Conservation (phyloP, 2,329 filamentous ascomycete species). For the Colletotrichum spaethianum region DNA sequence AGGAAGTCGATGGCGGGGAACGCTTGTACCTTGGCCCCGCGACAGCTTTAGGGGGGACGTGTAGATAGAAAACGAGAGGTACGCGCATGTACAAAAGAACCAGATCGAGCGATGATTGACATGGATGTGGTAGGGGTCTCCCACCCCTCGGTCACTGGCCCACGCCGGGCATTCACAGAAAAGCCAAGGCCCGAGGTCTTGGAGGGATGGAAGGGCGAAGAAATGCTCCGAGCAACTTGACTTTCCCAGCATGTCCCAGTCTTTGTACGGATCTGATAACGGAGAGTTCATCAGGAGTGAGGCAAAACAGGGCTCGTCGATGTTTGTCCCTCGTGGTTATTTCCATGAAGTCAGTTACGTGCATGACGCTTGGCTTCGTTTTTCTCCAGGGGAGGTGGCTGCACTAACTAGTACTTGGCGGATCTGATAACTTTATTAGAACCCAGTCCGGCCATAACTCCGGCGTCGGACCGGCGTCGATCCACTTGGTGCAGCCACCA, state of each 20-base stretch:
- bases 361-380: slow-evolving; percentile 1
- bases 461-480: slow-evolving; percentile 2
- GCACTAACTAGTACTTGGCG: slow-evolving; percentile 41
- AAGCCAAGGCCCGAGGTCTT: slow-evolving; percentile 15
- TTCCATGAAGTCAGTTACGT: not conserved
- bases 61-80: not conserved
- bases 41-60: slow-evolving; percentile 2
- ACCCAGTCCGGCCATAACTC: slow-evolving; percentile 22
- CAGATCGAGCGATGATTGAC: not conserved
- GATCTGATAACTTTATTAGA: slow-evolving; percentile 56
- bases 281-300: not conserved
- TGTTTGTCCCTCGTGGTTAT: not conserved
- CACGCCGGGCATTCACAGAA: slow-evolving; percentile 15
- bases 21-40: slow-evolving; percentile 11
- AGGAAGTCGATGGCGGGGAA: slow-evolving; percentile 34
- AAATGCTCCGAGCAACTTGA: slow-evolving; percentile 10
- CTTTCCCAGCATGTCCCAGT: not conserved
- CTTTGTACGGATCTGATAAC: slow-evolving; percentile 18
- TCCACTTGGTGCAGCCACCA: slow-evolving; percentile 1
- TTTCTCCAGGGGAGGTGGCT: slow-evolving; percentile 30
- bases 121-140: slow-evolving; percentile 17
- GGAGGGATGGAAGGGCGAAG: not conserved
- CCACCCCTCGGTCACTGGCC: slow-evolving; percentile 2
- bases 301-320: not conserved
- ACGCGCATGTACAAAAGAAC: not conserved